Percentiles rank a stretch among this genome's conserved stretches.
Conservation (phyloP, 2,329 filamentous ascomycete species). For the Endoconidiophora polonica region DNA sequence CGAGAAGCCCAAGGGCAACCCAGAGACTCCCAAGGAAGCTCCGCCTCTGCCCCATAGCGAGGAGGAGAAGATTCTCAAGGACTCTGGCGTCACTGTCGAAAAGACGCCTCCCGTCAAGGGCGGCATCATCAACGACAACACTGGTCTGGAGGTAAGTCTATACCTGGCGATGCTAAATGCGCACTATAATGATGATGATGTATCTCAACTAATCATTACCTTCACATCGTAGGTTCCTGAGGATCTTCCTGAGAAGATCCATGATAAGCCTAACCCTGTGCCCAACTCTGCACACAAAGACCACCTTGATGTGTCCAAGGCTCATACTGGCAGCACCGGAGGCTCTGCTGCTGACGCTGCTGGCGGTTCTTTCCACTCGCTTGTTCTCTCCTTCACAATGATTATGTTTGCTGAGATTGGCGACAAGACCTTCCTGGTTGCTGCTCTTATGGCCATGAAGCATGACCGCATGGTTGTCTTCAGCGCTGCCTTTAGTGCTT, state of each 20-base stretch:
- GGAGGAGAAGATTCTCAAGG: constrained; percentile 43
- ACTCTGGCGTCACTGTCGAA: constrained; percentile 22
- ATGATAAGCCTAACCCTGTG: constrained; percentile 55
- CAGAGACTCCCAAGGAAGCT: constrained; percentile 70
- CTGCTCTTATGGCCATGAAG: constrained; percentile 97
- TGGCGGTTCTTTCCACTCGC: constrained; percentile 57
- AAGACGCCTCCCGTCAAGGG: constrained; percentile 12
- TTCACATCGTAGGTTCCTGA: constrained; percentile 49
- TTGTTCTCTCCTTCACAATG: constrained; percentile 86
- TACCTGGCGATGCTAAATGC: neutral
- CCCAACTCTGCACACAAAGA: constrained; percentile 50
- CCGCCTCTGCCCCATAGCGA: constrained; percentile 70
- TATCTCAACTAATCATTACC: no score
- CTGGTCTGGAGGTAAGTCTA: constrained; percentile 41
- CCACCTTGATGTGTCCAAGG: constrained; percentile 35
- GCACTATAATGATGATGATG: neutral
- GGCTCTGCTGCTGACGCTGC: constrained; percentile 16
- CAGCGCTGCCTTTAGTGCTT: constrained; percentile 77
- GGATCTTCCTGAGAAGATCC: constrained; percentile 62
- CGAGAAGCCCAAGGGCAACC: constrained; percentile 54
- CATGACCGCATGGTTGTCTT: constrained; percentile 88
- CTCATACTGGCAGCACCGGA: constrained; percentile 13
- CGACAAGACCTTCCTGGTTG: constrained; percentile 96
- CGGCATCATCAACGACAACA: constrained; percentile 14
- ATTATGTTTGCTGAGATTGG: constrained; percentile 93